These are phyloP conservation scores for Aphanomyces cochlioides DNA, from an alignment of 352 stramenopile genomes.

Conservation along the genomic window DNA sequence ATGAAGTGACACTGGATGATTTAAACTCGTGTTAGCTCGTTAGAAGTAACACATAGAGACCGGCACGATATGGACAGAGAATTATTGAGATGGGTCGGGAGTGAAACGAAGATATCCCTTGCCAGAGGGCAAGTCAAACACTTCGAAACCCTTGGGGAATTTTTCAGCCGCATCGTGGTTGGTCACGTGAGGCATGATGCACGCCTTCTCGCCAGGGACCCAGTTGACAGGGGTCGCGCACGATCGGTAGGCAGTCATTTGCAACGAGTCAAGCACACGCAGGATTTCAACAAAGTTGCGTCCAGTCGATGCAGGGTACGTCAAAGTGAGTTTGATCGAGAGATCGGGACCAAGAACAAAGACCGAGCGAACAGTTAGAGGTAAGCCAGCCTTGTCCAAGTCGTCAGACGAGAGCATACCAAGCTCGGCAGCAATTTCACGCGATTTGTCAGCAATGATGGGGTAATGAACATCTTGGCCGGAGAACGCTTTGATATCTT, in stretches of 20 bases:
- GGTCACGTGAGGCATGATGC: constrained; percentile 58
- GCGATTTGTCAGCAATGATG: constrained; percentile 86
- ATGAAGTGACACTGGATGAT: no score
- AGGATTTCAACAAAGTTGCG: constrained; percentile 93
- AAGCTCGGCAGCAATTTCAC: constrained; percentile 70
- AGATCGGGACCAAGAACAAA: constrained; percentile 90
- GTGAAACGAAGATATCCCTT: constrained; percentile 79
- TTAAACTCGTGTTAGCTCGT: no score
- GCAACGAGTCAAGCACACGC: constrained; percentile 85
- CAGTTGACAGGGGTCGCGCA: constrained; percentile 72
- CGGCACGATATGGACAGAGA: no score
- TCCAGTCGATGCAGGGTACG: constrained; percentile 89
- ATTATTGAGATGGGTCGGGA: constrained; percentile 33
- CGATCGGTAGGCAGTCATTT: constrained; percentile 56
- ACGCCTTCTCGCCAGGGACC: constrained; percentile 56
- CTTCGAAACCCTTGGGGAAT: constrained; percentile 54
- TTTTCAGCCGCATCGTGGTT: constrained; percentile 54
- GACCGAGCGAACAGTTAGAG: constrained; percentile 87
- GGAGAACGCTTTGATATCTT: constrained; percentile 77
- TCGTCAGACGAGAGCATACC: constrained; percentile 87
- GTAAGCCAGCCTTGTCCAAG: constrained; percentile 66
- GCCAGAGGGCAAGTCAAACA: constrained; percentile 64
- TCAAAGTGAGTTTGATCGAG: constrained; percentile 86
- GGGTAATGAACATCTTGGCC: constrained; percentile 80
- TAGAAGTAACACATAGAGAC: no score